Evolutionary conservation across 148 eudicot species (phyloP), one percentile per base, ranked within the genome.

Genomic region (Camellia lanceoleosa): DNA sequence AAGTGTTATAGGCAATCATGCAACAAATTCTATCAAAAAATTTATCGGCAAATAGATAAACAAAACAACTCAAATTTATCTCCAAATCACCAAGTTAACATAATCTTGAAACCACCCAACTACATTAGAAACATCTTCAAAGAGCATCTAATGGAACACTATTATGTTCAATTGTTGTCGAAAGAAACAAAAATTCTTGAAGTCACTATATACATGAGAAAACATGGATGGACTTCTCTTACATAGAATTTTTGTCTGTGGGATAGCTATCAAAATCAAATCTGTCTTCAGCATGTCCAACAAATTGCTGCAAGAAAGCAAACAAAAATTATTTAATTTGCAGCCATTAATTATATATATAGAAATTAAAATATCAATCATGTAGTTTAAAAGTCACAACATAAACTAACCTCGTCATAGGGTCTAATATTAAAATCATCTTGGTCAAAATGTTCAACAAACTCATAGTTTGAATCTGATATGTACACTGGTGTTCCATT

Each of bases 321-420:
- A 38, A 59, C 38, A 1, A 23, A 20, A 38, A 14, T 8, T 11
- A 38, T 23, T 19, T 2, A 73, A 2, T 16, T 38, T 13, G 18
- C 18, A 10, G 18, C 7, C 2, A 23, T 7, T 23, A 23, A 19
- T 55, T 55, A 3, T 64, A 7, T 2, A 20, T 0, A 3, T 64
- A 19, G 20, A 5, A 71, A 10, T 20, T 3, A 30, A 54, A 9
- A 9, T 4, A 49, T 49, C 20, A 49, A 49, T 12, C 18, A 19
- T 18, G 11, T 0, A 10, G 4, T 0, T 23, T 55, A 16, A 6
- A 30, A 30, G 7, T 3, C 30, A 16, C 16, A 4, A 51, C 20
- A 47, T 4, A 47, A 44, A 44, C 78, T 76, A 2, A 76, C 71
- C 79, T 46, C 79, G 23, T 46, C 42, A 30, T 46, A 77, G 4